phyloP scores from a whole-genome alignment of 495 filamentous ascomycete genomes.

The Aspergillus indologenus region DNA sequence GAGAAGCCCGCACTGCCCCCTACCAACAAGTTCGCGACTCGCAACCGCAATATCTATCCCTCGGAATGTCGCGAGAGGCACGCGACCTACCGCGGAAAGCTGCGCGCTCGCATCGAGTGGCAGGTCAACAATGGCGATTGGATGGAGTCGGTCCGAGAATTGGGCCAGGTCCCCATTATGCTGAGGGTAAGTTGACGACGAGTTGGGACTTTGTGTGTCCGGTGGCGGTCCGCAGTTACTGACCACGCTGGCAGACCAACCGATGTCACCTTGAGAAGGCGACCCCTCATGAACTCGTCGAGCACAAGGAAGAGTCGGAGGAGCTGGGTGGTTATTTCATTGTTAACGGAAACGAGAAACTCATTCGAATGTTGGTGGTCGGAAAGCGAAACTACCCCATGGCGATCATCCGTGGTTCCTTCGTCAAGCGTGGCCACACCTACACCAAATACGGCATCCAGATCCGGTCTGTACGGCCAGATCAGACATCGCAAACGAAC shows the following conservation, averaged over 20 bases:
- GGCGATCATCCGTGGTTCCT: conserved; percentile 87
- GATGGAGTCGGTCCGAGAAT: conserved; percentile 71
- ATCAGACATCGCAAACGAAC: conserved; percentile 97
- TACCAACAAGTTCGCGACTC: conserved; percentile 73
- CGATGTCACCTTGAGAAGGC: conserved; percentile 85
- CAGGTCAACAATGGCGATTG: conserved; percentile 82
- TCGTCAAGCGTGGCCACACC: conserved; percentile 73
- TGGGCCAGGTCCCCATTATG: conserved; percentile 92
- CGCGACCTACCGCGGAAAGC: conserved; percentile 83
- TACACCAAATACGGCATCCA: conserved; percentile 90
- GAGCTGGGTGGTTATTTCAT: conserved; percentile 90
- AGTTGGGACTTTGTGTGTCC: neutral
- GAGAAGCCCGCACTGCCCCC: conserved; percentile 71
- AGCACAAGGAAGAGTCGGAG: conserved; percentile 87
- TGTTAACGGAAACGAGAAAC: conserved; percentile 71
- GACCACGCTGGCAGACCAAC: conserved; percentile 57
- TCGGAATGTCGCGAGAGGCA: conserved; percentile 94
- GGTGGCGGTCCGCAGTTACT: neutral
- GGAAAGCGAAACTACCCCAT: conserved; percentile 89
- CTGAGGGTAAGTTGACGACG: conserved; percentile 58
- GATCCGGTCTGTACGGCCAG: conserved; percentile 85
- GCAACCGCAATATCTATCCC: conserved; percentile 79
- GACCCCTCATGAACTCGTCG: conserved; percentile 75
- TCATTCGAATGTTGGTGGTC: conserved; percentile 88
- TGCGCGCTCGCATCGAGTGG: conserved; percentile 76